Evolutionary conservation across 1,284 basidiomycete species (phyloP), one percentile per base, ranked within the genome.

Genomic region (Leucoagaricus sp.): DNA sequence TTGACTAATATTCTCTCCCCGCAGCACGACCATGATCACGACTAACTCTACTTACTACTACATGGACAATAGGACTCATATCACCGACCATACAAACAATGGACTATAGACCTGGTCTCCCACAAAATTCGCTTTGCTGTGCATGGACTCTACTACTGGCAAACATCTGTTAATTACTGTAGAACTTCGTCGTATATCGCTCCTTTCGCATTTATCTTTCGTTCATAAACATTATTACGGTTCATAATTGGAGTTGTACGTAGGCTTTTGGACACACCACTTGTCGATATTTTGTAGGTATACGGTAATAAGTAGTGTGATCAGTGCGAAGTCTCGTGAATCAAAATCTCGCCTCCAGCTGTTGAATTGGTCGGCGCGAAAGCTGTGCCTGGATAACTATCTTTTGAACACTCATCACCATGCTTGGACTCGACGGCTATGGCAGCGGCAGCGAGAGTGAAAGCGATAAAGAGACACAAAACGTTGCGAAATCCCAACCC

Each of bases 381-480:
- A 51, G 49, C 55, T 40, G 42, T 57, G 42, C 42, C 21, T n/a
- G 25, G 15, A 23, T 44, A 15, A 13, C 28, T 33, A 50, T n/a
- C 41, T n/a, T 21, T 9, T 29, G 21, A 15, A 28, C 34, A 29
- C 21, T 33, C 49, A 46, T 45, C 53, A 62, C 48, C 54, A 91
- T 90, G 87, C 81, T 91, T 63, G 87, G 87, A 48, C 76, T 89
- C 55, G 85, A 86, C 65, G 80, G 78, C 76, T 91, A 91, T 64
- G 87, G 86, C 58, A 90, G 86, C 69, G 86, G 79, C 68, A 82
- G 77, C 64, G 84, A 81, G 53, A 71, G 75, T 46, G 83, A 86
- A 42, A 62, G 54, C 61, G 55, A 66, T 63, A 33, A 65, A 60
- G 55, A 57, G 28, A 36, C 44, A 23, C 55, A 26, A 10, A 23